Conservation (phyloP, 2,329 filamentous ascomycete species). For the Cryoendolithus antarcticus region DNA sequence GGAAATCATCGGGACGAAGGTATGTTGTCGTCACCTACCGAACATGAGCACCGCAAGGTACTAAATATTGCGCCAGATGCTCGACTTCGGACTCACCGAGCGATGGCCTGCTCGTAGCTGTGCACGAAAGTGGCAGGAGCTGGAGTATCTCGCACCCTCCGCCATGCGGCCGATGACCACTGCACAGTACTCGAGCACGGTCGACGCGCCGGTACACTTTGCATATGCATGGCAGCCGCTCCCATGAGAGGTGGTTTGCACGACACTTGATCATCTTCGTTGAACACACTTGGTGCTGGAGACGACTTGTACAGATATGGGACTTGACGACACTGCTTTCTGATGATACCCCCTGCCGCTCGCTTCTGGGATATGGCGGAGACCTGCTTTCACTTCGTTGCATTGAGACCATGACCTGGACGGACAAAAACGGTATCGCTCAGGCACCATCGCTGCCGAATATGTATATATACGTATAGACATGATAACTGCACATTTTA, state of each 20-base stretch:
- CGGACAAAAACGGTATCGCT: no score
- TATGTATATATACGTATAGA: no score
- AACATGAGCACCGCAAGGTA: slow-evolving; percentile 2
- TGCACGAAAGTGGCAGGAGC: slow-evolving; percentile 39
- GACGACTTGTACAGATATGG: no score
- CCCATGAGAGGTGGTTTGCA: not conserved
- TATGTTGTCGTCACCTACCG: slow-evolving; percentile 13
- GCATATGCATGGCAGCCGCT: slow-evolving; percentile 16
- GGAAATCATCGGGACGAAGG: slow-evolving; percentile 41
- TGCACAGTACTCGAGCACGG: slow-evolving; percentile 18
- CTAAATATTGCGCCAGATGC: slow-evolving; percentile 33
- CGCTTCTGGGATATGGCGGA: no score
- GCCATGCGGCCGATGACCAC: slow-evolving; percentile 11
- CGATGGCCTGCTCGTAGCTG: slow-evolving; percentile 40
- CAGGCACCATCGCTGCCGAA: no score
- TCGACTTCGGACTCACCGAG: slow-evolving; percentile 37
- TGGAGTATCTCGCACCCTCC: slow-evolving; percentile 18
- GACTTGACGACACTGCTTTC: slow-evolving; percentile 2
- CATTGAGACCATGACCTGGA: no score
- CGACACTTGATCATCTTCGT: not conserved
- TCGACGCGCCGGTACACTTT: slow-evolving; percentile 13
- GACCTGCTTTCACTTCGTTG: no score
- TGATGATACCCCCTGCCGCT: slow-evolving; percentile 14
- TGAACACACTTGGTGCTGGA: not conserved
- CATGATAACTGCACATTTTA: no score